Evolutionary conservation across 371 early-diverging fungal species (phyloP).

Genomic region (Rhizopus stolonifer): DNA sequence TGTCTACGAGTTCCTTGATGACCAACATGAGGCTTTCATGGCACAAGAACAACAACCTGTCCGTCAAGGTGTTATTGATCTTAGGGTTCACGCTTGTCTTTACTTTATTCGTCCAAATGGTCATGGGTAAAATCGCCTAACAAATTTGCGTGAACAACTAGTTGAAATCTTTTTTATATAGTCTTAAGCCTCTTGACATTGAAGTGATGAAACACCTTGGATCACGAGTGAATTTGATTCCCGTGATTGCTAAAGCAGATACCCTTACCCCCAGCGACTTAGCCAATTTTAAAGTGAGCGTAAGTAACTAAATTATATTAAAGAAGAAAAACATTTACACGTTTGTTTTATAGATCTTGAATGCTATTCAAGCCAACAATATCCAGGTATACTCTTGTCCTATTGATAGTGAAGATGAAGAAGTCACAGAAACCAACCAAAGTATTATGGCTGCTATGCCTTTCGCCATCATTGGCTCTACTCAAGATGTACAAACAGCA

Average conservation of each 20-base stretch:
- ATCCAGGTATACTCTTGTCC: conserved; percentile 77
- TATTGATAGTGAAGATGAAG: conserved; percentile 84
- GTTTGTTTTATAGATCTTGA: conserved; percentile 55
- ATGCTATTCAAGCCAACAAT: conserved; percentile 70
- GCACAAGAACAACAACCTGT: conserved; percentile 60
- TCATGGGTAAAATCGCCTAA: conserved; percentile 60
- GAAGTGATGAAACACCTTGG: conserved; percentile 86
- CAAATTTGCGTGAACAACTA: neutral
- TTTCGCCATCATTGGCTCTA: conserved; percentile 92
- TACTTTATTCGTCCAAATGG: conserved; percentile 91
- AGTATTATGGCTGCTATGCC: conserved; percentile 89
- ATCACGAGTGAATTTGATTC: conserved; percentile 82
- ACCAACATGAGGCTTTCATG: conserved; percentile 90
- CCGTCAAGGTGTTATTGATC: conserved; percentile 58
- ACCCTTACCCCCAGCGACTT: conserved; percentile 79
- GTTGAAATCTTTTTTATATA: conserved; percentile 48
- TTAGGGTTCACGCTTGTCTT: conserved; percentile 84
- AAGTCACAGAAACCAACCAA: conserved; percentile 68
- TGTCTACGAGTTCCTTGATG: conserved; percentile 81
- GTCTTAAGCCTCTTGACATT: conserved; percentile 87
- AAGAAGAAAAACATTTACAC: neutral
- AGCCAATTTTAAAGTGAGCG: conserved; percentile 73
- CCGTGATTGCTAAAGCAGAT: conserved; percentile 73
- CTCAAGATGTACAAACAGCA: conserved; percentile 71
- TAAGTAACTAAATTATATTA: conserved; percentile 21